A percentile compares a stretch with the other conserved stretches of the same genome.
Evolutionary conservation across 148 eudicot genomes (phyloP).

Genomic region (Gaultheria prostrata): DNA sequence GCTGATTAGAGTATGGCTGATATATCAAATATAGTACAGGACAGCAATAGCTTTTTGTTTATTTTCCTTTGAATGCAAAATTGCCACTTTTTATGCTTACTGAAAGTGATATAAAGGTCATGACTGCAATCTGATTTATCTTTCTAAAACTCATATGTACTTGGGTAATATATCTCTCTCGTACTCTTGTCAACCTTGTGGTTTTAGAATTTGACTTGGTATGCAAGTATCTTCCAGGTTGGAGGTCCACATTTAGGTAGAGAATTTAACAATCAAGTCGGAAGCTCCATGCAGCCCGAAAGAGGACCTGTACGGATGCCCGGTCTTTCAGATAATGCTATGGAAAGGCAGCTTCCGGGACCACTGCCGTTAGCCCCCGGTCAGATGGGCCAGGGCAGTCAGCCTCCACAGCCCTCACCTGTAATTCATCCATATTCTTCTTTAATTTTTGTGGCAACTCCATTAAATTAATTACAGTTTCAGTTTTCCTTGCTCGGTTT

Average conservation of each 20-base stretch:
- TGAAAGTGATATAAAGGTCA: not conserved
- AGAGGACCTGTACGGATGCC: conserved; percentile 67
- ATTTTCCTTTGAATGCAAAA: not conserved
- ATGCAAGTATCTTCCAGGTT: conserved; percentile 33
- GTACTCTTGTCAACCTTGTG: not conserved
- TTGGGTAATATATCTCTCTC: not conserved
- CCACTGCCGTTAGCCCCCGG: conserved; percentile 37
- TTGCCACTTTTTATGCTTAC: not conserved
- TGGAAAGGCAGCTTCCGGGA: conserved; percentile 47
- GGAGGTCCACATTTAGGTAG: conserved; percentile 55
- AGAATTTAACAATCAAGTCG: conserved; percentile 57
- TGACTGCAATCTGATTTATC: not conserved
- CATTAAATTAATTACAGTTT: not conserved
- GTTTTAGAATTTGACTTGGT: not conserved
- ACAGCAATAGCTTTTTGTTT: not conserved
- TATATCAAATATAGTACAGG: not conserved
- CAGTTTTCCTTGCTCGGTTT: not conserved
- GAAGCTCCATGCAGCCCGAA: conserved; percentile 54
- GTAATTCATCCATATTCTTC: conserved; percentile 33
- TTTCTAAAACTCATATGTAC: not conserved
- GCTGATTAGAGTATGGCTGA: not conserved
- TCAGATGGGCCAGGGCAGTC: too few relatives aligned
- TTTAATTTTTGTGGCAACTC: too few relatives aligned
- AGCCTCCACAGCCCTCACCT: conserved; percentile 54
- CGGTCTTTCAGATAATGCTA: conserved; percentile 44